phyloP scores from a whole-genome alignment of 768 basidiomycete genomes.

The Naganishia antarctica region DNA sequence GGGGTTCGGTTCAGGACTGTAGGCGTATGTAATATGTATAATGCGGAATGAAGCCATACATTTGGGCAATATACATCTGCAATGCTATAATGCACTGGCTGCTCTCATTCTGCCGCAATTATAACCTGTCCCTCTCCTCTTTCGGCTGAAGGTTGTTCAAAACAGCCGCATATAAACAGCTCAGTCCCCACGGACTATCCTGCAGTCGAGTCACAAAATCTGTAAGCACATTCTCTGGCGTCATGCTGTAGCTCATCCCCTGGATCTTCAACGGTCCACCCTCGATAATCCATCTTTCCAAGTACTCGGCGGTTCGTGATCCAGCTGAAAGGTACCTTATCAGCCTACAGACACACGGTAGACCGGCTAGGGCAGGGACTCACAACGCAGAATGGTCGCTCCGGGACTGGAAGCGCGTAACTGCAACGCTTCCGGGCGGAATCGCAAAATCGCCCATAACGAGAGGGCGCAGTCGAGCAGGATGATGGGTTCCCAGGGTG shows the following conservation, averaged over 20 bases:
- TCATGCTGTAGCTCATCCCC: slow-evolving; percentile 35
- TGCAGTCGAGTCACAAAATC: slow-evolving; percentile 37
- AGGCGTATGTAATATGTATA: no score
- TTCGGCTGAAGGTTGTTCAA: slow-evolving; percentile 28
- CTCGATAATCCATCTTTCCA: slow-evolving; percentile 38
- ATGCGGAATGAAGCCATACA: no score
- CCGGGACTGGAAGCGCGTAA: slow-evolving; percentile 1
- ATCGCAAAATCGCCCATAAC: slow-evolving; percentile 40
- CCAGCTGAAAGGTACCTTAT: slow-evolving; percentile 4
- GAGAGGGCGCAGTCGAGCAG: slow-evolving; percentile 39
- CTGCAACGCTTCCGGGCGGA: slow-evolving; percentile 27
- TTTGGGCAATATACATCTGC: no score
- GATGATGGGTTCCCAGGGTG: slow-evolving; percentile 39
- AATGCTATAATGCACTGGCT: no score
- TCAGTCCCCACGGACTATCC: slow-evolving; percentile 36
- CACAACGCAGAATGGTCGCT: slow-evolving; percentile 34
- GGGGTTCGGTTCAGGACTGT: no score
- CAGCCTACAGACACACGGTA: no score
- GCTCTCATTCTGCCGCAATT: no score
- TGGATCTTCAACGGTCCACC: slow-evolving; percentile 40
- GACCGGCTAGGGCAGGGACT: slow-evolving; percentile 22
- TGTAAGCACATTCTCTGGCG: slow-evolving; percentile 28
- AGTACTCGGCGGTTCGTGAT: slow-evolving; percentile 37
- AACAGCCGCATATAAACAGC: slow-evolving; percentile 5
- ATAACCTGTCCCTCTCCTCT: slow-evolving; percentile 46